phyloP scores from a whole-genome alignment of 2,329 filamentous ascomycete species.

The Apiospora arundinis region DNA sequence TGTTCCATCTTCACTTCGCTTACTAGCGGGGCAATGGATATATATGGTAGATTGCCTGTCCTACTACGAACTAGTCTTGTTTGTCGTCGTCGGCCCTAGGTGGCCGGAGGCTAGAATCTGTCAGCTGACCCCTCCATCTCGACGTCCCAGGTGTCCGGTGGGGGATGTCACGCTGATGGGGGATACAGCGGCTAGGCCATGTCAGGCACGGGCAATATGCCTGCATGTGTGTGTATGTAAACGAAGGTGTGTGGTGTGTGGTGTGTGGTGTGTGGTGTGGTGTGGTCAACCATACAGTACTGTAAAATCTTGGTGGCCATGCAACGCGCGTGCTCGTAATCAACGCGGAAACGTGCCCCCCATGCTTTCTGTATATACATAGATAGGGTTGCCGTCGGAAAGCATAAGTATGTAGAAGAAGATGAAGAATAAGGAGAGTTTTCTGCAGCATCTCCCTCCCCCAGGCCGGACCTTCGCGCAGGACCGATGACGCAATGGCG shows the following conservation, averaged over 20 bases:
- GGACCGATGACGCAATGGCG: slow-evolving; percentile 13
- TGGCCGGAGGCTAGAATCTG: slow-evolving; percentile 9
- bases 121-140: slow-evolving; percentile 18
- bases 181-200: slow-evolving; percentile 15
- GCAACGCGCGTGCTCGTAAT: background rate
- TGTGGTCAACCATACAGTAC: background rate
- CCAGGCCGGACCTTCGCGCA: background rate
- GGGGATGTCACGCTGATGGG: slow-evolving; percentile 12
- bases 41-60: slow-evolving; percentile 13
- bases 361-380: background rate
- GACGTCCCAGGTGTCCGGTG: slow-evolving; percentile 16
- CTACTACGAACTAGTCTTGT: background rate
- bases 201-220: slow-evolving; percentile 18
- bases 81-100: background rate
- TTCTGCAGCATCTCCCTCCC: background rate
- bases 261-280: background rate
- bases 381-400: no score
- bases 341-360: background rate
- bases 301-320: background rate
- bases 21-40: slow-evolving; percentile 12
- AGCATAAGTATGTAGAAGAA: background rate
- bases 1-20: slow-evolving; percentile 11
- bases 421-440: slow-evolving; percentile 2
- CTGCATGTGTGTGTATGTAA: background rate
- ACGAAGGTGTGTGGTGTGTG: background rate